Percentiles rank a stretch among this genome's conserved stretches.
These are phyloP conservation scores for Incumbomyces delicatus DNA, from an alignment of 2,329 filamentous ascomycete species.

Conservation along the genomic window DNA sequence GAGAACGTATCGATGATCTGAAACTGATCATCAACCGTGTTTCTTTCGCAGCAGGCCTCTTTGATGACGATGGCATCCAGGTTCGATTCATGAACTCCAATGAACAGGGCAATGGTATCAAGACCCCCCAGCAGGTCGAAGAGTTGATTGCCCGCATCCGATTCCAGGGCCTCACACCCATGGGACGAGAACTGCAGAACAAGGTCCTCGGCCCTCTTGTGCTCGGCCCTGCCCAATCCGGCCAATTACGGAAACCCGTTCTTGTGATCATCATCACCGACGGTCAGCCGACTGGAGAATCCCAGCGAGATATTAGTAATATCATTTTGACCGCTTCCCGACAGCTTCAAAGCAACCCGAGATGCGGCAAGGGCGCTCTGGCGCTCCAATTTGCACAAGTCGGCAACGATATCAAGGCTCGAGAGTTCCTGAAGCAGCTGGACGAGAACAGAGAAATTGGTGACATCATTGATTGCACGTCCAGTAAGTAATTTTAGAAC, in stretches of 20 bases:
- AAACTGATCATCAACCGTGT: slow-evolving; percentile 55
- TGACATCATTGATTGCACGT: slow-evolving; percentile 56
- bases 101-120: slow-evolving; percentile 44
- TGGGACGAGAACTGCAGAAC: slow-evolving; percentile 52
- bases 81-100: slow-evolving; percentile 62
- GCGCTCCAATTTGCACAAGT: slow-evolving; percentile 62
- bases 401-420: slow-evolving; percentile 55
- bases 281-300: slow-evolving; percentile 56
- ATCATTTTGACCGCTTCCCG: slow-evolving; percentile 47
- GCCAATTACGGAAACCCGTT: slow-evolving; percentile 52
- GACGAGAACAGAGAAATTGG: slow-evolving; percentile 55
- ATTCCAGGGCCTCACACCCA: slow-evolving; percentile 57
- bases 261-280: slow-evolving; percentile 58
- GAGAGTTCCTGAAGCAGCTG: slow-evolving; percentile 54
- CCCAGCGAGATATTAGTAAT: slow-evolving; percentile 46
- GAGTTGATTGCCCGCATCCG: slow-evolving; percentile 48
- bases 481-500: slow-evolving; percentile 41
- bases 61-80: slow-evolving; percentile 58
- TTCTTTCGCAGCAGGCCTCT: slow-evolving; percentile 56
- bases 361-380: slow-evolving; percentile 49
- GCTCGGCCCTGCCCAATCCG: slow-evolving; percentile 41
- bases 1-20: slow-evolving; percentile 57
- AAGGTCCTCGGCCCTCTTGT: slow-evolving; percentile 57
- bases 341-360: slow-evolving; percentile 39
- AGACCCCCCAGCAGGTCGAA: slow-evolving; percentile 48